Conservation (phyloP, 2,329 filamentous ascomycete species). For the Sphaerulina vaccinii region DNA sequence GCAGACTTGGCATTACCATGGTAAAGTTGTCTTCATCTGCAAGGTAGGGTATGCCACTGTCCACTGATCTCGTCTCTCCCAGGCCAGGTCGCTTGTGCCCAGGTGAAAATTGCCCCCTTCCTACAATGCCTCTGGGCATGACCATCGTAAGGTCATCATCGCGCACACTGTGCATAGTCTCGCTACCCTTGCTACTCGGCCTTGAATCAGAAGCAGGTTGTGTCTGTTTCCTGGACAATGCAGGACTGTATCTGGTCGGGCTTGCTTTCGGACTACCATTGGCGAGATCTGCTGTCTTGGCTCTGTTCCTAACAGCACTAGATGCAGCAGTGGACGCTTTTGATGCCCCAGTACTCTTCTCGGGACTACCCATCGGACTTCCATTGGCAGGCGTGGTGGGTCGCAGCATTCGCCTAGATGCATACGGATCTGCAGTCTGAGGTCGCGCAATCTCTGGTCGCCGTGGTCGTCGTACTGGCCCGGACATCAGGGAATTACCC, state of each 20-base stretch:
- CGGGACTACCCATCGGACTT: constrained; percentile 48
- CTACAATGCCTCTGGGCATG: constrained; percentile 42
- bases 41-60: constrained; percentile 38
- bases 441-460: constrained; percentile 49
- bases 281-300: constrained; percentile 21
- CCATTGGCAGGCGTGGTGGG: constrained; percentile 48
- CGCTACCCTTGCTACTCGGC: constrained; percentile 37
- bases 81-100: constrained; percentile 40
- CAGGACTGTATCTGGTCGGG: constrained; percentile 33
- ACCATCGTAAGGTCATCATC: constrained; percentile 51
- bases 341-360: constrained; percentile 35
- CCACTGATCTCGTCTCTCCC: constrained; percentile 42
- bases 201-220: constrained; percentile 27
- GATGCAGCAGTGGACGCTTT: constrained; percentile 32
- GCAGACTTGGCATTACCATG: constrained; percentile 49
- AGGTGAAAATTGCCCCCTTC: constrained; percentile 36
- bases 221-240: constrained; percentile 23
- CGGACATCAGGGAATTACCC: constrained; percentile 53
- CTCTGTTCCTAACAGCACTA: constrained; percentile 31
- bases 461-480: constrained; percentile 57
- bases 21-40: constrained; percentile 50
- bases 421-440: constrained; percentile 57
- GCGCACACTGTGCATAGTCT: constrained; percentile 28
- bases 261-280: constrained; percentile 35
- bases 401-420: constrained; percentile 37